A percentile compares a stretch with the other conserved stretches of the same genome.
Evolutionary conservation across 2,329 filamentous ascomycete species (phyloP).

Genomic region (Fusarium kyushuense): DNA sequence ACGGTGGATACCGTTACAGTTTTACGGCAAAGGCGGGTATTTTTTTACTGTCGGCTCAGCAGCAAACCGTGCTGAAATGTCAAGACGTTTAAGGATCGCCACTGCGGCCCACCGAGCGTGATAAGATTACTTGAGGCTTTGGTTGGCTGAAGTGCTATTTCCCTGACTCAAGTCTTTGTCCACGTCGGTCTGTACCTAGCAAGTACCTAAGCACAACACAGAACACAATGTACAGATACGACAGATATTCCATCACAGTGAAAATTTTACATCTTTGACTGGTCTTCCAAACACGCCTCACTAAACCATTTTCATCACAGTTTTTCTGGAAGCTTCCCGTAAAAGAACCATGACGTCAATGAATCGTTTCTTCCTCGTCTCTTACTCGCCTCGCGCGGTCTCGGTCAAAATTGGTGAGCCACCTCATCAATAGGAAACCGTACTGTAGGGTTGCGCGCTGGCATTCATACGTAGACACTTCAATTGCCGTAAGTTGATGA

Average conservation of each 20-base stretch:
- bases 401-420: conserved; percentile 27
- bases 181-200: conserved; percentile 28
- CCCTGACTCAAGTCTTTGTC: conserved; percentile 38
- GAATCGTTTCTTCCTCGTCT: background rate
- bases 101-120: conserved; percentile 30
- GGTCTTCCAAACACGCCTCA: background rate
- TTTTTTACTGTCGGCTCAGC: background rate
- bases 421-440: conserved; percentile 24
- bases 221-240: background rate
- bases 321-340: conserved; percentile 33
- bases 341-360: conserved; percentile 30
- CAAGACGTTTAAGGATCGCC: conserved; percentile 30
- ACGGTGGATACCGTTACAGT: conserved; percentile 36
- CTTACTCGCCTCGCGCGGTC: conserved; percentile 25
- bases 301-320: background rate
- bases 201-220: conserved; percentile 6
- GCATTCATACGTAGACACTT: background rate
- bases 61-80: conserved; percentile 14
- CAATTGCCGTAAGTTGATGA: conserved; percentile 10
- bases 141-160: conserved; percentile 25
- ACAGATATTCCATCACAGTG: conserved; percentile 8
- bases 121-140: conserved; percentile 34
- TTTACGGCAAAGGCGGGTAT: conserved; percentile 39
- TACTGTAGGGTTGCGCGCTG: background rate
- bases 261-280: conserved; percentile 31